Evolutionary conservation across 306 rosid genomes (phyloP).

Genomic region (Comarum palustre): DNA sequence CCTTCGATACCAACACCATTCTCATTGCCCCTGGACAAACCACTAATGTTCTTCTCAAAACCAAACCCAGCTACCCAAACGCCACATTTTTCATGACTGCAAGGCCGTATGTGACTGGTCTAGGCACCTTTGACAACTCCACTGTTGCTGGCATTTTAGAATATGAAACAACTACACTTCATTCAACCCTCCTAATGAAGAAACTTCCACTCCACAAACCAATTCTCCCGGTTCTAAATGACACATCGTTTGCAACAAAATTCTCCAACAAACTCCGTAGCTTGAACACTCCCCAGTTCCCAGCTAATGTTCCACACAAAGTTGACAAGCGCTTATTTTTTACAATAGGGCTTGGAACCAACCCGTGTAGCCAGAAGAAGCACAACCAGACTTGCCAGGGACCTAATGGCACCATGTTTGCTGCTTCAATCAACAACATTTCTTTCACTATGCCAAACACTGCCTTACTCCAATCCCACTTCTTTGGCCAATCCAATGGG

Average conservation of each 20-base stretch:
- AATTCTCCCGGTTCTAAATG: slow-evolving; percentile 50
- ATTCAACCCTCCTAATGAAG: slow-evolving; percentile 23
- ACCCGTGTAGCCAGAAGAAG: slow-evolving; percentile 31
- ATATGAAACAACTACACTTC: slow-evolving; percentile 30
- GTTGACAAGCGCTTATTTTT: slow-evolving; percentile 57
- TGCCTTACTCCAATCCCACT: slow-evolving; percentile 60
- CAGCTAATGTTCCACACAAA: slow-evolving; percentile 58
- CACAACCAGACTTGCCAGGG: slow-evolving; percentile 53
- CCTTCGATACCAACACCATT: slow-evolving; percentile 44
- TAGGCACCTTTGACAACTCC: slow-evolving; percentile 62
- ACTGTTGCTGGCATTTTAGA: slow-evolving; percentile 57
- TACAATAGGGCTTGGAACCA: slow-evolving; percentile 60
- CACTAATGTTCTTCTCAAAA: slow-evolving; percentile 54
- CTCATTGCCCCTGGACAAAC: slow-evolving; percentile 67
- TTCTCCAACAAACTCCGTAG: slow-evolving; percentile 43
- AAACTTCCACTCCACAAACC: slow-evolving; percentile 47
- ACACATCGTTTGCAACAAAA: slow-evolving; percentile 54
- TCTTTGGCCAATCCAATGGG: slow-evolving; percentile 39
- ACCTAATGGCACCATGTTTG: slow-evolving; percentile 63
- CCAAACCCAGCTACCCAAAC: slow-evolving; percentile 48
- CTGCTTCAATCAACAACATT: slow-evolving; percentile 65
- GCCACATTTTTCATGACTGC: slow-evolving; percentile 63
- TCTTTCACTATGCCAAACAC: slow-evolving; percentile 50
- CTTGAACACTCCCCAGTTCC: slow-evolving; percentile 46
- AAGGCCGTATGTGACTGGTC: slow-evolving; percentile 18